phyloP scores from a whole-genome alignment of 805 yeast genomes.

The Monosporozyma solicola region DNA sequence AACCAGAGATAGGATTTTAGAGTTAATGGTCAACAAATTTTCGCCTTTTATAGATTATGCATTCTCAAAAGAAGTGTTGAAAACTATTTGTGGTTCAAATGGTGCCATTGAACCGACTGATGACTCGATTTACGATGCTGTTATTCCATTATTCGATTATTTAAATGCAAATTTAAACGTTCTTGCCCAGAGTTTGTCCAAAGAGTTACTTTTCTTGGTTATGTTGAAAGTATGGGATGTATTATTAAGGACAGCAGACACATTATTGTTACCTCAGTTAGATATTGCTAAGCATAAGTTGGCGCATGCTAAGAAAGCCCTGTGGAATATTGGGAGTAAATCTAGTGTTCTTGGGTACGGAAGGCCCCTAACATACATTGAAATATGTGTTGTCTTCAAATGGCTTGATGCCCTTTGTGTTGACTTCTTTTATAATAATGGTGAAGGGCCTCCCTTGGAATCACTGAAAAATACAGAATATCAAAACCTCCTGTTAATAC shows the following conservation, averaged over 20 bases:
- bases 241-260: constrained; percentile 60
- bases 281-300: constrained; percentile 32
- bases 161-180: constrained; percentile 59
- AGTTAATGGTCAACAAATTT: constrained; percentile 65
- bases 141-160: constrained; percentile 67
- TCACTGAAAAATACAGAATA: constrained; percentile 54
- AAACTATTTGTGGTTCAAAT: constrained; percentile 42
- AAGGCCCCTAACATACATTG: constrained; percentile 46
- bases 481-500: constrained; percentile 54
- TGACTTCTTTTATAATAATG: constrained; percentile 72
- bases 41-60: constrained; percentile 51
- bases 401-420: constrained; percentile 62
- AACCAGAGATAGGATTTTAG: constrained; percentile 56
- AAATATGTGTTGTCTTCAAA: constrained; percentile 56
- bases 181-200: constrained; percentile 50
- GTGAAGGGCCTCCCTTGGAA: constrained; percentile 69
- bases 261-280: constrained; percentile 63
- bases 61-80: constrained; percentile 50
- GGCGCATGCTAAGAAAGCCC: constrained; percentile 25
- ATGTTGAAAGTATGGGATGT: constrained; percentile 78
- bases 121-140: constrained; percentile 49
- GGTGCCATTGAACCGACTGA: constrained; percentile 38
- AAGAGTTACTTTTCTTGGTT: constrained; percentile 48
- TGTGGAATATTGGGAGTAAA: constrained; percentile 31
- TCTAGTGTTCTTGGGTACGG: constrained; percentile 39